Evolutionary conservation across 495 filamentous ascomycete genomes (phyloP), one percentile per base, ranked within the genome.

Genomic region (Aspergillus funiculosus): DNA sequence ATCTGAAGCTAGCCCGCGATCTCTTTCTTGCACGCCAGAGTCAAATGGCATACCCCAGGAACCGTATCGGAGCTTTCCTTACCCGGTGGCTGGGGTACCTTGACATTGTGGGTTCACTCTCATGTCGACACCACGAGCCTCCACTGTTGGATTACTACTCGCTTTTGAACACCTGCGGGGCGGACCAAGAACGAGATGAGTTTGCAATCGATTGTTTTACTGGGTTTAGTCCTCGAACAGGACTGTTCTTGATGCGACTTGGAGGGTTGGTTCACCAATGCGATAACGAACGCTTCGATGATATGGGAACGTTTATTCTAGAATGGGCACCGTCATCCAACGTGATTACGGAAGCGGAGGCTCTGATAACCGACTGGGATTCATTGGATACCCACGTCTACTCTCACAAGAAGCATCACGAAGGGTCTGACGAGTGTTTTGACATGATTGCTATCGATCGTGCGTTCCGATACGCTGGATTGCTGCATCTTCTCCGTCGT

Each of bases 71-170:
- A 13, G 85, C 81, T 32, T 92, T 94, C 59, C 76, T 94, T n/a
- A 78, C 77, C 29, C 81, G 86, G 26, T 94, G 88, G 88, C 83
- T 91, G 51, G 82, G 83, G 6, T 94, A 94, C 61, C 73, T 94
- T 18, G 88, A 94, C 56, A 79, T 91, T 5, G 69, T 94, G 30
- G 88, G 87, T 19, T 76, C 76, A 43, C 72, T 94, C 4, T 87
- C 81, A 39, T 87, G 88, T 34, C 76, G 81, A 43, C 74, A 79
- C 52, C 79, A 72, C 26, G 75, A 76, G 11, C 66, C 64, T 5
- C 79, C 80, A 9, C 63, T 84, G 18, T 57, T 67, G 53, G 51
- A 67, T 35, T 81, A 83, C 54, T 75, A 74, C 67, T 71, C 73
- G 20, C 70, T 82, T 27, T 63, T 81, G n/a, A 64, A 57, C 8